A percentile compares a stretch with the other conserved stretches of the same genome.
phyloP scores from a whole-genome alignment of 192 early-diverging fungal genomes.

The Jimgerdemannia flammicorona region DNA sequence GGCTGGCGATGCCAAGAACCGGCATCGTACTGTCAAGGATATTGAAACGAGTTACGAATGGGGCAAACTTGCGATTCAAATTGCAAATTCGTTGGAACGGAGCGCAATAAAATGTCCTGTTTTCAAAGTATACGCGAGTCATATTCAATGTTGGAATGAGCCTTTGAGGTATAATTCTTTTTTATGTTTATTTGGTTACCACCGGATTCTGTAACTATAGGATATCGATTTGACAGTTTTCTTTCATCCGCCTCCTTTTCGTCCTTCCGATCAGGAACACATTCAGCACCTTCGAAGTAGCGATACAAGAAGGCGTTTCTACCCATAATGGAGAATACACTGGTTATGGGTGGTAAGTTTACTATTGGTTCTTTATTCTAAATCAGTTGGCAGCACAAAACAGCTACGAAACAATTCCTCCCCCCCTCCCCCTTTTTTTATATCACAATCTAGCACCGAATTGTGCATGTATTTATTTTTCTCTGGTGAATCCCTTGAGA shows the following conservation, averaged over 20 bases:
- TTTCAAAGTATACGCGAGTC: conserved; percentile 30
- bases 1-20: conserved; percentile 5
- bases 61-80: conserved; percentile 16
- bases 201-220: too few relatives aligned
- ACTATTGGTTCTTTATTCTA: too few relatives aligned
- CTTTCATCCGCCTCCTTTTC: too few relatives aligned
- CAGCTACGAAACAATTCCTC: too few relatives aligned
- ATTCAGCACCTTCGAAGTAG: conserved; percentile 10
- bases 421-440: too few relatives aligned
- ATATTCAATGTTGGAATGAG: conserved; percentile 35
- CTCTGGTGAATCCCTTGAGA: conserved; percentile 14
- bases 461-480: conserved; percentile 20
- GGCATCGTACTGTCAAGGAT: not conserved
- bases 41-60: conserved; percentile 14
- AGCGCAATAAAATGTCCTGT: conserved; percentile 26
- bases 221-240: too few relatives aligned
- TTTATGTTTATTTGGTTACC: too few relatives aligned
- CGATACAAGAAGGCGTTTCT: conserved; percentile 23
- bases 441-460: too few relatives aligned
- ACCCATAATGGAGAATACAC: conserved; percentile 27
- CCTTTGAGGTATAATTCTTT: conserved; percentile 10
- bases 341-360: conserved; percentile 9
- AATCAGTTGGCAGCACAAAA: too few relatives aligned
- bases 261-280: too few relatives aligned
- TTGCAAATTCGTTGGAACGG: conserved; percentile 3